Base-by-base conservation (phyloP, 2,329 filamentous ascomycete genomes). In the Thermoascus crustaceus region DNA sequence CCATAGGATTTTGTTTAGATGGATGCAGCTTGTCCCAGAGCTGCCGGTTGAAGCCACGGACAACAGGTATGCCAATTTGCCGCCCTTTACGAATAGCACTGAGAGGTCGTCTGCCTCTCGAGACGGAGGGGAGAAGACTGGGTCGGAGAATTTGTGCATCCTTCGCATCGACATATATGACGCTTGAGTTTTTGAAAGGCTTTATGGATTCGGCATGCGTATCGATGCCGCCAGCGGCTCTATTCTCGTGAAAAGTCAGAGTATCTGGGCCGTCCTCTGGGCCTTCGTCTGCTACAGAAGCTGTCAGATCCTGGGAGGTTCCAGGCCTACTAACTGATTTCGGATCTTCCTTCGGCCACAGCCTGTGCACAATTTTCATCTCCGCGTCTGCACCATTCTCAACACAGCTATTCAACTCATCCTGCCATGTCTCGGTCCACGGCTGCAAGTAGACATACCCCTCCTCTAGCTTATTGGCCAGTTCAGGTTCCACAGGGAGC, bases 401-500 rank as follows among this genome's bases (percentile, higher is more conserved):
- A 4, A 94, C 72, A 4, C 91, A 93, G 58, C 86, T 94, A 45
- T 82, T 79, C 5, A 98, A 67, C 60, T 98, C 89, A 52, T 95
- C 88, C 34, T 73, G 75, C 87, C 91, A 98, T 1, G 89, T 94
- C 48, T 91, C 78, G 1, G 84, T 87, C 81, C 89, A 94, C 0
- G 86, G 85, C 35, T 79, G 80, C 33, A 96, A 68, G 51, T 94
- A 85, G 37, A 82, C 68, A 54, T 94, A 98, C 4, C 89, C 88
- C n/a, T 79, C 75, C 57, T 98, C 91, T 1, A 98, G 71, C 58
- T 88, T 86, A 49, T 96, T 98, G 6, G 91, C 87, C 21, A 95
- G 81, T 10, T 77, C 68, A 1, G 85, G 76, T 43, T 94, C 85
- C 4, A 98, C 76, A 0, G 91, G 91, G 39, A 85, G 68, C 87